phyloP scores from a whole-genome alignment of 2,329 filamentous ascomycete genomes.

The Dissoconium aciculare region DNA sequence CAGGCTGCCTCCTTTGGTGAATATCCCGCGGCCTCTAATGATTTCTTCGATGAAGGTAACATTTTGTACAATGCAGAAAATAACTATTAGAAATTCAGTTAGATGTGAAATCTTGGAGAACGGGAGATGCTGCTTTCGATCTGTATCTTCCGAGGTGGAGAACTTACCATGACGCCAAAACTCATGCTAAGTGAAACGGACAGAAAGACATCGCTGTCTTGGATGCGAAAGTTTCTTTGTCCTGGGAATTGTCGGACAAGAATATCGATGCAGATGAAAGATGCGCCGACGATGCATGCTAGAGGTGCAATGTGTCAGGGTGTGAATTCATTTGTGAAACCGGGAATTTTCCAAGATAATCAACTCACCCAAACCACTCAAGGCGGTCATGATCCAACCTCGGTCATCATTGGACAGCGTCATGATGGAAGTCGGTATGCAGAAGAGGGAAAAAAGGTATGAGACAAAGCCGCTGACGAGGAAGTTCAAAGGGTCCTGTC shows the following conservation, averaged over 20 bases:
- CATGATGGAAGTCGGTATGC: too few relatives aligned
- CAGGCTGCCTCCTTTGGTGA: constrained; percentile 52
- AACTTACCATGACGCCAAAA: constrained; percentile 82
- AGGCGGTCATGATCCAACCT: constrained; percentile 79
- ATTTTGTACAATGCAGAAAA: constrained; percentile 89
- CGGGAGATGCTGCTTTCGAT: too few relatives aligned
- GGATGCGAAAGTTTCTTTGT: constrained; percentile 65
- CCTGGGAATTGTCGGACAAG: constrained; percentile 58
- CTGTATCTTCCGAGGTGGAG: not conserved
- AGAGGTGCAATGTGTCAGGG: constrained; percentile 9
- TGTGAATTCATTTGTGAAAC: too few relatives aligned
- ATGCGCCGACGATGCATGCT: constrained; percentile 54
- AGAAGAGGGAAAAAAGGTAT: too few relatives aligned
- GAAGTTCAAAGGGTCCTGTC: too few relatives aligned
- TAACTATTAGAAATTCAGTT: constrained; percentile 39
- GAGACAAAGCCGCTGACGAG: too few relatives aligned
- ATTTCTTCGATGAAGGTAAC: constrained; percentile 71
- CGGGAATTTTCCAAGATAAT: too few relatives aligned
- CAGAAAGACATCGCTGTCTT: constrained; percentile 77
- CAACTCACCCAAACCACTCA: constrained; percentile 58
- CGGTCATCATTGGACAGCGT: constrained; percentile 63
- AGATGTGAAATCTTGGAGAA: not conserved
- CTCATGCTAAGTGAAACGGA: constrained; percentile 80
- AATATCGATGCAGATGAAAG: constrained; percentile 75
- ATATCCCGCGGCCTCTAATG: constrained; percentile 56